Base-by-base conservation (phyloP, 163 green algal species). In the Chlamydomonas reinhardtii region DNA sequence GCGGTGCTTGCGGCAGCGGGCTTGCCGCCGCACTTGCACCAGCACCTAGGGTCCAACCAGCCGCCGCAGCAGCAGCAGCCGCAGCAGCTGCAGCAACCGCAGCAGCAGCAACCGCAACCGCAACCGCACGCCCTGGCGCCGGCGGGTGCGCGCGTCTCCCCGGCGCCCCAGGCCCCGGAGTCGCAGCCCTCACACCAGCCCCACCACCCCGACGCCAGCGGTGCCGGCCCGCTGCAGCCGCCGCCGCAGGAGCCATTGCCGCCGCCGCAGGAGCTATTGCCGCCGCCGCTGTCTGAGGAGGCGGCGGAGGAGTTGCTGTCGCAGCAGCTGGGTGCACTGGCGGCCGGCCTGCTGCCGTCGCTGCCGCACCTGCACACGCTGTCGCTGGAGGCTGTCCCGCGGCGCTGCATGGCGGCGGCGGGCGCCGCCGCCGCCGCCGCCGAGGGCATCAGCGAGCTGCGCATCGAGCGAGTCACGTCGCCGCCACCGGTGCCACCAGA, bases 371-470 rank as follows among this genome's bases (percentile, higher is more conserved):
- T 84, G 39, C 24, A 52, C 12, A 16, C 32, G 11, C 48, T 84
- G n/a, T 29, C 34, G 24, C 31, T 84, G 43, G 48, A 76, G 11
- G 20, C 77, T 4, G 34, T 85, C 24, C 79, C 79, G 25, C 68
- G 68, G 22, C 68, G 79, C 79, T 77, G 68, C 54, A 71, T 85
- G 79, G 79, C 48, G 22, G 79, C 79, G 17, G 79, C 79, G 0
- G 79, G 68, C 22, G 48, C n/a, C 65, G 35, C 72, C 29, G 79
- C 34, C 52, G 79, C 79, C 52, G 79, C 79, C 52, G 79, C 79
- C 16, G 32, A 20, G 1, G 52, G 34, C 34, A 22, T 85, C 15
- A 85, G 68, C 9, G 79, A 85, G 79, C 66, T 85, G 34, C 68
- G 79, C 3, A 24, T 85, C 4, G 32, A 14, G 9, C 52, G 79